Conservation (phyloP, 139 green algal species). For the Ostreobium quekettii region DNA sequence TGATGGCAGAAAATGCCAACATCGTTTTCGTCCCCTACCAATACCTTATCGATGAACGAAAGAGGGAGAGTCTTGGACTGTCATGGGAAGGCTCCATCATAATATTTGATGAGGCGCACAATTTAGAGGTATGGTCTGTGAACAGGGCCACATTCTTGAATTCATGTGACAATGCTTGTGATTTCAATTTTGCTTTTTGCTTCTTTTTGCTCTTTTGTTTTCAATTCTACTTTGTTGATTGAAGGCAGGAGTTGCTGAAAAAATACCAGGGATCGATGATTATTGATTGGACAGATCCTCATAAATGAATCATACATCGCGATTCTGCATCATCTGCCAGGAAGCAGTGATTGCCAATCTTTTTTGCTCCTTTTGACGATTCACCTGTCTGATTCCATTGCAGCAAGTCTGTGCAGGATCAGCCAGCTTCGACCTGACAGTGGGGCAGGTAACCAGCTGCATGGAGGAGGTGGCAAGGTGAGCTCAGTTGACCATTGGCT, state of each 20-base stretch:
- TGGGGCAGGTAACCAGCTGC: slow-evolving; percentile 37
- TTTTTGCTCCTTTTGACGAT: not conserved
- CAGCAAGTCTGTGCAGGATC: slow-evolving; percentile 72
- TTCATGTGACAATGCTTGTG: slow-evolving; percentile 8
- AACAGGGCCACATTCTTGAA: not conserved
- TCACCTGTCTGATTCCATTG: not conserved
- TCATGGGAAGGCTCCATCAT: slow-evolving; percentile 65
- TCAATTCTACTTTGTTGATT: not conserved
- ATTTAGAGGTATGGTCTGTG: slow-evolving; percentile 58
- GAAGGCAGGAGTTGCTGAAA: too few relatives aligned
- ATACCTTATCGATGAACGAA: slow-evolving; percentile 64
- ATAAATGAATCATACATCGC: too few relatives aligned
- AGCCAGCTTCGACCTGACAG: slow-evolving; percentile 76
- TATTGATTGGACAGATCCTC: too few relatives aligned
- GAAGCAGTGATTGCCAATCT: too few relatives aligned
- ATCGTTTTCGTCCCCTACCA: slow-evolving; percentile 96
- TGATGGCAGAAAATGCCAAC: slow-evolving; percentile 57
- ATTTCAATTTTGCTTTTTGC: not conserved
- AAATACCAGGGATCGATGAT: too few relatives aligned
- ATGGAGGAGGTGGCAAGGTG: slow-evolving; percentile 46
- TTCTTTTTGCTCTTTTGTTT: not conserved
- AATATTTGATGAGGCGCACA: slow-evolving; percentile 96
- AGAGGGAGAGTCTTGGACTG: slow-evolving; percentile 23
- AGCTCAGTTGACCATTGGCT: too few relatives aligned
- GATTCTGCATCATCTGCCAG: too few relatives aligned